A percentile compares a stretch with the other conserved stretches of the same genome.
Conservation (phyloP, 129 eudicot species). For the Centaurea solstitialis region DNA sequence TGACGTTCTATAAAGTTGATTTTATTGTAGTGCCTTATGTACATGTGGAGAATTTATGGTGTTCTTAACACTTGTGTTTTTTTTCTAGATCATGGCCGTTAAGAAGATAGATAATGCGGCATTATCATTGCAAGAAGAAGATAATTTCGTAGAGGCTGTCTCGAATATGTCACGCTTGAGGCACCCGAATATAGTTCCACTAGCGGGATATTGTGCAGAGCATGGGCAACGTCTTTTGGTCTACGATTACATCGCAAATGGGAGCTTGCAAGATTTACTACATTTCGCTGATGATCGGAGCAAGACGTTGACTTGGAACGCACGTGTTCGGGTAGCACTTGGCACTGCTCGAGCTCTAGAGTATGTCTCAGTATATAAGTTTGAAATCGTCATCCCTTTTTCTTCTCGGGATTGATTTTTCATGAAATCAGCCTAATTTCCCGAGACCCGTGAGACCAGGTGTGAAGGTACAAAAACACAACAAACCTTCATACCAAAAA, state of each 20-base stretch:
- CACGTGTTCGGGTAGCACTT: slow-evolving; percentile 94
- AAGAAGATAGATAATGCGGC: slow-evolving; percentile 94
- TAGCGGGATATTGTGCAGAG: slow-evolving; percentile 90
- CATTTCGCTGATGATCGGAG: slow-evolving; percentile 84
- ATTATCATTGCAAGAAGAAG: slow-evolving; percentile 91
- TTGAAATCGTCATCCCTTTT: not conserved
- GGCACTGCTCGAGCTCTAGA: slow-evolving; percentile 98
- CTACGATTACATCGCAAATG: slow-evolving; percentile 78
- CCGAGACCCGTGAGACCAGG: too few species aligned
- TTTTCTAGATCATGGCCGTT: slow-evolving; percentile 71
- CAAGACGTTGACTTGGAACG: slow-evolving; percentile 83
- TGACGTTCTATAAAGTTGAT: not conserved
- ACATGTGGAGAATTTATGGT: not conserved
- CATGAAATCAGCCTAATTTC: too few species aligned
- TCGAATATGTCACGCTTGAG: slow-evolving; percentile 94
- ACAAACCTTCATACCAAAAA: too few species aligned
- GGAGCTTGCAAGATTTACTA: slow-evolving; percentile 93
- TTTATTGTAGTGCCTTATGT: not conserved
- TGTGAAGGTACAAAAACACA: too few species aligned
- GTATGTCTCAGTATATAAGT: slow-evolving; percentile 42
- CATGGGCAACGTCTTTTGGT: slow-evolving; percentile 95
- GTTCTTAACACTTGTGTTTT: slow-evolving; percentile 5
- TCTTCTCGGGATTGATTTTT: too few species aligned
- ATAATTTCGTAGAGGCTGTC: slow-evolving; percentile 87
- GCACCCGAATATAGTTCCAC: slow-evolving; percentile 81